Evolutionary conservation across 352 stramenopile genomes (phyloP).

Genomic region (Globisporangium polare): DNA sequence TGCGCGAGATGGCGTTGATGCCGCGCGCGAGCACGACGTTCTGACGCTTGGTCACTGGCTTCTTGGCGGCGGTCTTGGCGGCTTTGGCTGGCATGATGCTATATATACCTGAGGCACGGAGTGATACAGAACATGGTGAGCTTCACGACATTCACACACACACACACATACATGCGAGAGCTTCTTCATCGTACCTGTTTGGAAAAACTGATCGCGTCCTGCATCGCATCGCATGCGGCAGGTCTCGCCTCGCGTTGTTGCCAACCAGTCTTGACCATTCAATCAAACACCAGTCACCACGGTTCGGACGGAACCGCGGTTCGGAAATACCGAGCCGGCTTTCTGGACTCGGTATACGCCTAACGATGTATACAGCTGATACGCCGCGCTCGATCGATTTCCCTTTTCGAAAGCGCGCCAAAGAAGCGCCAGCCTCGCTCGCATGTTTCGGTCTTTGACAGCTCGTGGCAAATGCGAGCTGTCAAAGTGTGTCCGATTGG

Average conservation of each 20-base stretch:
- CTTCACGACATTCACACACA: neutral
- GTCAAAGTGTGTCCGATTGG: too few species aligned
- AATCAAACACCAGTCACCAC: constrained; percentile 11
- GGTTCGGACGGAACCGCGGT: constrained; percentile 4
- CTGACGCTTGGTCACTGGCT: constrained; percentile 32
- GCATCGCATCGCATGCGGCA: neutral
- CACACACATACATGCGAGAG: neutral
- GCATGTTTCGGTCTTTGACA: neutral
- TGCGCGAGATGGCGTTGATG: constrained; percentile 76
- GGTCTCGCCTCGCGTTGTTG: neutral
- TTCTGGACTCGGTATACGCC: neutral
- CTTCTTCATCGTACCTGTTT: constrained; percentile 45
- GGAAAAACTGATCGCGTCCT: constrained; percentile 35
- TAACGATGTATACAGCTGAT: neutral
- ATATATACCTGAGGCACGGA: constrained; percentile 36
- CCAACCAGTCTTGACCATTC: constrained; percentile 10
- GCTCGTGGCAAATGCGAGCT: too few species aligned
- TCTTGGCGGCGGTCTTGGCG: constrained; percentile 33
- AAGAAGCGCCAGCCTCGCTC: neutral
- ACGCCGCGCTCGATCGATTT: neutral
- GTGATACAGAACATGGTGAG: neutral
- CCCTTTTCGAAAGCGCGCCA: neutral
- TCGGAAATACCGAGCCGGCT: neutral
- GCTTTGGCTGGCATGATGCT: constrained; percentile 37
- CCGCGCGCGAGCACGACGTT: constrained; percentile 73